These are phyloP conservation scores for Boletus calvinii DNA, from an alignment of 1,284 basidiomycete genomes.

Conservation along the genomic window DNA sequence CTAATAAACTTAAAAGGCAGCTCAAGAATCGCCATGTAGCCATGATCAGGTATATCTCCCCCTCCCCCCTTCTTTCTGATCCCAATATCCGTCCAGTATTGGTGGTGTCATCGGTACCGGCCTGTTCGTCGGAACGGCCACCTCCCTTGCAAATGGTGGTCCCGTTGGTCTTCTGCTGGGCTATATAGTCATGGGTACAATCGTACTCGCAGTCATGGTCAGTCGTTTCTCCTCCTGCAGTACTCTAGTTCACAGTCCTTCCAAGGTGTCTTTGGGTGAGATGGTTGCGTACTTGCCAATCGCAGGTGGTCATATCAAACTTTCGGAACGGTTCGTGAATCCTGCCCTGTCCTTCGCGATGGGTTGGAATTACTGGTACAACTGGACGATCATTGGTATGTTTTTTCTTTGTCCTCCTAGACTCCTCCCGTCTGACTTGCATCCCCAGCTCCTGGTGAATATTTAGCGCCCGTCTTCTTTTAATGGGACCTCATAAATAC, in stretches of 20 bases:
- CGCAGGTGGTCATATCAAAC: conserved; percentile 62
- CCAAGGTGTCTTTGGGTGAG: conserved; percentile 40
- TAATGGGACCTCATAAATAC: not conserved
- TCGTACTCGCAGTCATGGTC: conserved; percentile 64
- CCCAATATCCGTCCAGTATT: conserved; percentile 38
- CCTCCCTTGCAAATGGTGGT: conserved; percentile 53
- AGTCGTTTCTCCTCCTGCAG: conserved; percentile 2
- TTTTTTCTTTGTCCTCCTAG: not conserved
- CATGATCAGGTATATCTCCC: conserved; percentile 56
- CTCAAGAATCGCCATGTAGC: conserved; percentile 68
- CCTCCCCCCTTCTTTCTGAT: not conserved
- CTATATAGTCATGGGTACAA: conserved; percentile 57
- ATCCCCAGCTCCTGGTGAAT: conserved; percentile 29
- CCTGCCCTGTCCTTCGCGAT: conserved; percentile 67
- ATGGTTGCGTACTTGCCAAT: conserved; percentile 45
- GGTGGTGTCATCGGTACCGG: conserved; percentile 78
- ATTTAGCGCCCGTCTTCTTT: not conserved
- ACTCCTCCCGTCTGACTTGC: conserved; percentile 1
- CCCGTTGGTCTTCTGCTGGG: conserved; percentile 66
- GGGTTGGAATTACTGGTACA: conserved; percentile 74
- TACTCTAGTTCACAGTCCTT: not conserved
- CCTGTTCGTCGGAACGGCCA: conserved; percentile 66
- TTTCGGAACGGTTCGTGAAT: conserved; percentile 71
- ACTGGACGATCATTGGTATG: conserved; percentile 55
- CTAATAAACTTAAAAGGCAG: conserved; percentile 47